Evolutionary conservation across 768 basidiomycete species (phyloP), one percentile per base, ranked within the genome.

Genomic region (Hortiboletus campestris): DNA sequence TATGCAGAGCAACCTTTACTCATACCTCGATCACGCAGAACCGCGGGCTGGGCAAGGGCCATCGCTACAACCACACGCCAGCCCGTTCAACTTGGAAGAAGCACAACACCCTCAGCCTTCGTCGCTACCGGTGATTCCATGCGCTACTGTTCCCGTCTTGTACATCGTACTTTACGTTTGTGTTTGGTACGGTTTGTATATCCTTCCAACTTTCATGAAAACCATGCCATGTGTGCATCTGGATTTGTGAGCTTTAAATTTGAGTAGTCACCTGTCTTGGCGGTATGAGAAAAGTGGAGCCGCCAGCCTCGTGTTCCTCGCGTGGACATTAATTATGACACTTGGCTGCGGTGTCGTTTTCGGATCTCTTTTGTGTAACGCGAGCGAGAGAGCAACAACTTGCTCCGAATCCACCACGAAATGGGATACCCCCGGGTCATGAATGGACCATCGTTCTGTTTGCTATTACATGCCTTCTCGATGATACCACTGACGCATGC

Each of bases 21-120:
- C 28, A 62, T 12, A 9, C 22, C n/a, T 53, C 45, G 4, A 38
- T 51, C 13, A 19, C 29, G 11, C 63, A 93, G 92, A 98, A 97
- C 81, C 89, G 96, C 76, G 96, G 97, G 67, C 74, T 98, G 69
- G 96, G 94, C 79, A 98, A 98, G 76, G 96, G 96, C 45, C 84
- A 90, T 71, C 85, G 88, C 63, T 78, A 93, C 91, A 97, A 98
- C 79, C 92, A 98, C 73, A 85, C 88, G 42, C 93, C 94, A 44
- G 84, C 86, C 65, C 84, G 86, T 60, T 88, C 93, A 11, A 93
- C 90, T 76, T 98, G 94, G 94, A 94, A 91, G 77, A 94, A 83
- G 74, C 91, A 98, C 94, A 99, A 98, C 84, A 97, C 95, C 16
- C 89, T 92, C 83, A 88, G 85, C 74, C 83, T 92, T 60, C 90